A percentile compares a stretch with the other conserved stretches of the same genome.
Conservation (phyloP, 139 green algal species). For the Micractinium conductrix region DNA sequence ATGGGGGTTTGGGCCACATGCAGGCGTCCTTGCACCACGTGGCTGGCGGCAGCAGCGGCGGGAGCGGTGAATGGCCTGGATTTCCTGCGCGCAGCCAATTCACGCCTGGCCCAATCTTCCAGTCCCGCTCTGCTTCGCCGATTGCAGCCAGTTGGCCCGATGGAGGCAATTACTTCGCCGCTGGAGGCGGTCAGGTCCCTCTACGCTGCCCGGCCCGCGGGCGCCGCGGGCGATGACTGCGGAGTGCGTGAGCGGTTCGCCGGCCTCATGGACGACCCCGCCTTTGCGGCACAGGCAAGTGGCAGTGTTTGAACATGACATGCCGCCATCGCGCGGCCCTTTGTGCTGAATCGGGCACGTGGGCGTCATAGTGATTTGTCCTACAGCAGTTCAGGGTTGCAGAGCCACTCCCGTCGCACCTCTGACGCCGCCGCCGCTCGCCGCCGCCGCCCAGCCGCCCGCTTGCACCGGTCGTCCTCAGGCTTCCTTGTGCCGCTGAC, state of each 20-base stretch:
- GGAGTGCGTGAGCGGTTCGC: constrained; percentile 15
- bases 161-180: neutral
- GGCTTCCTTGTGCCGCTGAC: neutral
- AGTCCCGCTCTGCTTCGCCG: neutral
- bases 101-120: too few relatives aligned
- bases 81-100: neutral
- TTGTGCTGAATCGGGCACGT: constrained; percentile 20
- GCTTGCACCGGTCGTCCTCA: neutral
- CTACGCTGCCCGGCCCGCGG: neutral
- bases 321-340: too few relatives aligned
- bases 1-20: neutral
- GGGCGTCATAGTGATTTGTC: too few relatives aligned
- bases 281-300: neutral
- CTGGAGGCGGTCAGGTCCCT: neutral
- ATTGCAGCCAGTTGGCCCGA: neutral
- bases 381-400: too few relatives aligned
- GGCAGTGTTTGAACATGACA: too few relatives aligned
- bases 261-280: neutral
- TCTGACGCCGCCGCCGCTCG: too few relatives aligned
- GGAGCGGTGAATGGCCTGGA: too few relatives aligned
- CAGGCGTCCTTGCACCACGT: neutral
- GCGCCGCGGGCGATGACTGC: constrained; percentile 3
- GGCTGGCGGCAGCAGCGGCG: neutral
- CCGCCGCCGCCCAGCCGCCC: too few relatives aligned
- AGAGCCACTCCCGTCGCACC: too few relatives aligned